These are phyloP conservation scores for Tubosaeta sp. DNA, from an alignment of 768 basidiomycete species.

Conservation along the genomic window DNA sequence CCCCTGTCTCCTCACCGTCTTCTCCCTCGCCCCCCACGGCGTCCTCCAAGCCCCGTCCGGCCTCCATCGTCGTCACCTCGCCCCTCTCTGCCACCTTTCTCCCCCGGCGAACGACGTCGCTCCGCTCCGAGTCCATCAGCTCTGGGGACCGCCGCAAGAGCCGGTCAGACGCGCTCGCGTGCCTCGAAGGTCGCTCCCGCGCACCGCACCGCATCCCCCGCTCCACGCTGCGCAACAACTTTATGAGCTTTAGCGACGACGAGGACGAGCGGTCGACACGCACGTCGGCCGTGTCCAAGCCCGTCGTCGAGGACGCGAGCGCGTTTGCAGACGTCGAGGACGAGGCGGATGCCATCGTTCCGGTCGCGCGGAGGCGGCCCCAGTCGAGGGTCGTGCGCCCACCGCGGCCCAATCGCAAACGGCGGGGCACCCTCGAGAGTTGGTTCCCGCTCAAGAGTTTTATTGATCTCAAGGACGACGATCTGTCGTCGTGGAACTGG, in stretches of 20 bases:
- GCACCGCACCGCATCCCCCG: slow-evolving; percentile 19
- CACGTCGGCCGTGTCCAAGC: slow-evolving; percentile 5
- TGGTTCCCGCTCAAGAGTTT: slow-evolving; percentile 62
- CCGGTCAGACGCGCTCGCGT: slow-evolving; percentile 58
- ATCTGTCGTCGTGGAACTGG: slow-evolving; percentile 49
- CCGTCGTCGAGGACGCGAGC: slow-evolving; percentile 19
- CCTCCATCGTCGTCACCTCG: slow-evolving; percentile 15
- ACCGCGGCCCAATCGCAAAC: slow-evolving; percentile 20
- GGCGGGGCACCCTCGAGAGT: slow-evolving; percentile 42
- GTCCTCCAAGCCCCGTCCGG: slow-evolving; percentile 7
- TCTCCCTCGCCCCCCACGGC: not conserved
- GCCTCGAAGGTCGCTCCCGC: slow-evolving; percentile 52
- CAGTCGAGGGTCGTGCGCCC: not conserved
- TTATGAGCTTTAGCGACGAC: slow-evolving; percentile 68
- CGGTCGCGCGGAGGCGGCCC: not conserved
- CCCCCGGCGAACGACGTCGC: slow-evolving; percentile 13
- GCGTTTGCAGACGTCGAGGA: slow-evolving; percentile 31
- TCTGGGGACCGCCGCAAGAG: slow-evolving; percentile 45
- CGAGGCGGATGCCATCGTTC: slow-evolving; percentile 27
- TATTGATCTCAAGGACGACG: slow-evolving; percentile 56
- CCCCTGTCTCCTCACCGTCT: not conserved
- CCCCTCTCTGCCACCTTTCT: slow-evolving; percentile 6
- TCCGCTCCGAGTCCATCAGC: slow-evolving; percentile 37
- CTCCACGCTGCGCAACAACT: slow-evolving; percentile 38
- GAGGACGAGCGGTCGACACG: slow-evolving; percentile 40